Conservation (phyloP, 352 stramenopile species). For the Globisporangium acanthophoron region DNA sequence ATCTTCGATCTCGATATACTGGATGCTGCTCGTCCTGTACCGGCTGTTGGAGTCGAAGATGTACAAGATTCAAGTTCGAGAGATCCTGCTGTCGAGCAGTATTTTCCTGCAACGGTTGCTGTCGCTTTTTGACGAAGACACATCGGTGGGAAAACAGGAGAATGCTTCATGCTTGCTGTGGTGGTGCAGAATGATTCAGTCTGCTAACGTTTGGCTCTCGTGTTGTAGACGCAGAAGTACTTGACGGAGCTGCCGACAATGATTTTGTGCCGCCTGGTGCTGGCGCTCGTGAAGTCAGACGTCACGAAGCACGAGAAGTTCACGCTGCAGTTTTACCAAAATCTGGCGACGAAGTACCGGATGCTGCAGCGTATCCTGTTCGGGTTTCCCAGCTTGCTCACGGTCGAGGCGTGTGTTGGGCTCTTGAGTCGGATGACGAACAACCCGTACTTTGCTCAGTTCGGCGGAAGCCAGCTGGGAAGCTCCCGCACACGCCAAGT, state of each 20-base stretch:
- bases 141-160: slow-evolving; percentile 28
- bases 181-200: slow-evolving; percentile 3
- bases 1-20: slow-evolving; percentile 57
- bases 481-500: slow-evolving; percentile 41
- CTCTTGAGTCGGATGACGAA: slow-evolving; percentile 78
- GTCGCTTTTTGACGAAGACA: slow-evolving; percentile 67
- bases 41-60: slow-evolving; percentile 62
- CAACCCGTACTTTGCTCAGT: slow-evolving; percentile 50
- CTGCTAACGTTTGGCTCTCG: neutral
- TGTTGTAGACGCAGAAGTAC: slow-evolving; percentile 40
- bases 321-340: slow-evolving; percentile 61
- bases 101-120: slow-evolving; percentile 57
- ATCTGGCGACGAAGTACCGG: slow-evolving; percentile 61
- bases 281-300: slow-evolving; percentile 60
- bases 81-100: slow-evolving; percentile 60
- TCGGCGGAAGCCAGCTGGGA: slow-evolving; percentile 31
- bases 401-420: slow-evolving; percentile 66
- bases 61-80: slow-evolving; percentile 46
- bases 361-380: slow-evolving; percentile 81
- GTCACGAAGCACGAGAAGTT: slow-evolving; percentile 57
- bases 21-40: slow-evolving; percentile 65
- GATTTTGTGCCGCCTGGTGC: slow-evolving; percentile 71
- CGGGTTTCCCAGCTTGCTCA: slow-evolving; percentile 59
- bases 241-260: slow-evolving; percentile 72
- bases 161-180: neutral